phyloP scores from a whole-genome alignment of 345 rosid genomes.

The Tarenaya hassleriana region DNA sequence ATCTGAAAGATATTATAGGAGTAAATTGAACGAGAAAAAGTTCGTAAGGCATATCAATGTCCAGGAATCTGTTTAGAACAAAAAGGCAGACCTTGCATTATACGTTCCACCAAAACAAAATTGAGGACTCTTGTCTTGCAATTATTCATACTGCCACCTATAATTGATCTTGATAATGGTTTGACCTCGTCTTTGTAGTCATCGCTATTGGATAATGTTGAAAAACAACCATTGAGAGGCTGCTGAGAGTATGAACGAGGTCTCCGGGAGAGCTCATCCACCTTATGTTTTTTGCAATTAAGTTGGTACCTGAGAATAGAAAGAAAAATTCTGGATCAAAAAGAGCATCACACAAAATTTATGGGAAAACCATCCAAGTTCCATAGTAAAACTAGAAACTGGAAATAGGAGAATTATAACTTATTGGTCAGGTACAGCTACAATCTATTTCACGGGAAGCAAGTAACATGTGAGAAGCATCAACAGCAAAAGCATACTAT shows the following conservation, averaged over 20 bases:
- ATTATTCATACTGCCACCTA: slow-evolving; percentile 71
- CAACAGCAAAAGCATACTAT: not conserved
- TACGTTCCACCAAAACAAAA: slow-evolving; percentile 46
- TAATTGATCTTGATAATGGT: slow-evolving; percentile 64
- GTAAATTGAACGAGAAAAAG: slow-evolving; percentile 18
- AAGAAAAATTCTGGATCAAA: slow-evolving; percentile 18
- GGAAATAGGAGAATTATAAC: slow-evolving; percentile 11
- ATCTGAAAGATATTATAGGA: slow-evolving; percentile 22
- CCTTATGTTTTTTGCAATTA: slow-evolving; percentile 58
- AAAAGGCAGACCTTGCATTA: slow-evolving; percentile 55
- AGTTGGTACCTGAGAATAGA: slow-evolving; percentile 60
- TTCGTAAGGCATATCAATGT: slow-evolving; percentile 3
- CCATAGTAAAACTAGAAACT: slow-evolving; percentile 17
- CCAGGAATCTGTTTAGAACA: slow-evolving; percentile 20
- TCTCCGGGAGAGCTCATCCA: slow-evolving; percentile 45
- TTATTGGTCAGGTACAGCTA: slow-evolving; percentile 5
- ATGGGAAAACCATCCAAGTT: slow-evolving; percentile 12
- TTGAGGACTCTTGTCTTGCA: slow-evolving; percentile 68
- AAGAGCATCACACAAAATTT: not conserved
- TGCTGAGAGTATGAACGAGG: slow-evolving; percentile 36
- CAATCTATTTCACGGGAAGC: slow-evolving; percentile 5
- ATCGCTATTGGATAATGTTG: slow-evolving; percentile 42
- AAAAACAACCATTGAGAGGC: slow-evolving; percentile 30
- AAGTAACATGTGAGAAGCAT: slow-evolving; percentile 9
- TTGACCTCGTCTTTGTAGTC: slow-evolving; percentile 54